Evolutionary conservation across 2,329 filamentous ascomycete genomes (phyloP), one percentile per base, ranked within the genome.

Genomic region (Thielaviopsis ethacetica): DNA sequence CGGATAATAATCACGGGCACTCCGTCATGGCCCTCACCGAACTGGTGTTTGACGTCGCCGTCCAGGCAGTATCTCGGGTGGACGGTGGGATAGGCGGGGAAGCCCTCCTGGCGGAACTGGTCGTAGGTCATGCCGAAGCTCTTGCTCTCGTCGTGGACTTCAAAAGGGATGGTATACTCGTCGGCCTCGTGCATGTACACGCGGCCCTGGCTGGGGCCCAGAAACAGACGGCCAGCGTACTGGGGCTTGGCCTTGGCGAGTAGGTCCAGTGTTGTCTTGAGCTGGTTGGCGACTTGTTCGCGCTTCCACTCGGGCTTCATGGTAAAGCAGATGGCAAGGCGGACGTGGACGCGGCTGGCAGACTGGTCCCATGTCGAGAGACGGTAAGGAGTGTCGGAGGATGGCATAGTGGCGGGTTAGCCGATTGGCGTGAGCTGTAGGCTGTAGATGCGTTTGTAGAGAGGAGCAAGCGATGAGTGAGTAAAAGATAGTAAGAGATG

Each of bases 1-100:
- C 70, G 68, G 5, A 75, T 66, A n/a, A 67, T 66, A 1, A 68
- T 67, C 12, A 71, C 71, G 0, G 72, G 73, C 24, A 73, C 65
- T n/a, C 53, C 55, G 17, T 55, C 56, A n/a, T n/a, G n/a, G 22
- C 56, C 53, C 9, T 57, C 3, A 13, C 44, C 53, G 24, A 41
- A 53, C 12, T 30, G 19, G 24, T 59, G 24, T 9, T 47, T 56
- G 7, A 62, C 49, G 12, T 53, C 54, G 10, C 62, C 61, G 17
- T 57, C 44, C 10, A 62, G 56, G 2, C 55, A 58, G 50, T 69
- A 68, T 1, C 63, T 59, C 0, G 65, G 61, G 24, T 65, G 64
- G 17, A 70, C 66, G 61, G 70, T 70, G 0, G 64, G 65, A 6
- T 60, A 63, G 0, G 67, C 66, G 2, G 69, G 67, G 58, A 71